Conservation (phyloP, 306 rosid genomes). For the Dalbergia cochinchinensis region DNA sequence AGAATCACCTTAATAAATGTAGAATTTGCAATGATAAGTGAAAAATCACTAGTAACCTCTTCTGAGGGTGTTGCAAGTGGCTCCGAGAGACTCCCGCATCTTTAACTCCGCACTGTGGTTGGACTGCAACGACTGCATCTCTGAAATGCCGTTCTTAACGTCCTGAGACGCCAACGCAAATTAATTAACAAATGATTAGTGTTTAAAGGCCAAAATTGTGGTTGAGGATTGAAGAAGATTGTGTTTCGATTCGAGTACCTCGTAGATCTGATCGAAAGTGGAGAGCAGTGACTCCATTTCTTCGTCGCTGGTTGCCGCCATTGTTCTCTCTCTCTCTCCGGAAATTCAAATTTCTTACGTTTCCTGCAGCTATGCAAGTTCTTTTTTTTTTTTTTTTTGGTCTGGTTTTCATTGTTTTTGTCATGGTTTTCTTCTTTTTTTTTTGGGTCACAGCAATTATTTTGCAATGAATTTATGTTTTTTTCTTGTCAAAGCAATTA, state of each 20-base stretch:
- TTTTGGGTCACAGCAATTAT: too few relatives aligned
- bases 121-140: constrained; percentile 60
- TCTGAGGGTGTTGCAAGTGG: constrained; percentile 56
- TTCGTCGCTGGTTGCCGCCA: constrained; percentile 74
- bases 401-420: too few relatives aligned
- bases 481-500: too few relatives aligned
- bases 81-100: constrained; percentile 70
- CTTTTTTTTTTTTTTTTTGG: background rate
- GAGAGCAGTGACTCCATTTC: constrained; percentile 69
- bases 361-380: background rate
- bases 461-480: too few relatives aligned
- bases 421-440: too few relatives aligned
- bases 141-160: constrained; percentile 57
- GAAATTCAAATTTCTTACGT: background rate
- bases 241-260: constrained; percentile 43
- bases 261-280: constrained; percentile 65
- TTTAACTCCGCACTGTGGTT: constrained; percentile 53
- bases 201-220: too few relatives aligned
- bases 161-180: constrained; percentile 49
- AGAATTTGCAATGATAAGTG: background rate
- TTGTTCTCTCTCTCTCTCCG: background rate
- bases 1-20: too few relatives aligned
- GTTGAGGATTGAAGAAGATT: background rate
- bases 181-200: background rate
- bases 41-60: constrained; percentile 46